Evolutionary conservation across 108 stramenopile genomes (phyloP), one percentile per base, ranked within the genome.

Genomic region (Aurantiochytrium sp.): DNA sequence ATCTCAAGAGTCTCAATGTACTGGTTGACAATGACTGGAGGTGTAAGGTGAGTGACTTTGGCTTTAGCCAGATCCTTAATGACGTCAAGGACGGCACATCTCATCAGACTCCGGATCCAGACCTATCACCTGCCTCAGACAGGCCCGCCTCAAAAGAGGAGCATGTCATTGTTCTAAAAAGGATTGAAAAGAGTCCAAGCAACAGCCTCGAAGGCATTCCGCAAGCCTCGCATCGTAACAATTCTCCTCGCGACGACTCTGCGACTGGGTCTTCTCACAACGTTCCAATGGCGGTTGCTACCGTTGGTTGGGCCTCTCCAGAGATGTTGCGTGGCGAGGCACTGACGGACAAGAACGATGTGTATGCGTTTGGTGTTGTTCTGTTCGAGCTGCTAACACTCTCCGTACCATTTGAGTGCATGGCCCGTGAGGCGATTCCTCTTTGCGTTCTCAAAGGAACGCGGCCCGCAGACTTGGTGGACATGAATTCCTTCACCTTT

Each of bases 31-130:
- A 72, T 5, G 25, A 71, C 42, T 72, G 88, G 88, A 43, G 72
- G 6, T 72, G 72, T 44, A 89, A 89, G 23, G 73, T 89, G 14
- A 44, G 69, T 3, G 88, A 89, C 72, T 89, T 89, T 58, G 72
- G 72, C 16, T 44, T 72, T 42, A 58, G 53, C 29, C 21, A 59
- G 18, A 88, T 83, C 1, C 76, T 21, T 16, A 12, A 83, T 12
- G 23, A 12, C 14, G 64, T 42, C 10, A 14, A 69, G 25, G 35
- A 69, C 0, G 25, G 25, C 64, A 42, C 2, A 4, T 12, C 14
- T 10, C 21, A 12, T 3, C 64, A 69, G 3, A 23, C 2, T 19
- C n/a, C 59, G 59, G 21, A n/a, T 59, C n/a, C n/a, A 59, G n/a
- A 59, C 19, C n/a, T 2, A 59, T 3, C 19, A 59, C 21, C 2